phyloP scores from a whole-genome alignment of 2,329 filamentous ascomycete species.

The Daldinia sp. region DNA sequence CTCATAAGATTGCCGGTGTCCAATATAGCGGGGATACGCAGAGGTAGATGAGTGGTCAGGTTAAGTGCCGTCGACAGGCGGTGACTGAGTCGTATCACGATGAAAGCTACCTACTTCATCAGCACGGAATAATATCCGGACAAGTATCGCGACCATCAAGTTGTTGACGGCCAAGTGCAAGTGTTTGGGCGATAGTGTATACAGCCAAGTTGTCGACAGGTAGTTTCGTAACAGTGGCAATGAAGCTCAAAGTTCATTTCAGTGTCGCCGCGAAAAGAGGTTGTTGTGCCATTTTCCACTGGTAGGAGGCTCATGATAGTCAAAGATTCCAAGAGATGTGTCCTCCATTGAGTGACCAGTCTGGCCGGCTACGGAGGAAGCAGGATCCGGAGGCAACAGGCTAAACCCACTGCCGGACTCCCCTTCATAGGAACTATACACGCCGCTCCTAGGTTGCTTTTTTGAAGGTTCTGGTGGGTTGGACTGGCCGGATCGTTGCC shows the following conservation, averaged over 20 bases:
- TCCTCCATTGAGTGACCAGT: slow-evolving; percentile 44
- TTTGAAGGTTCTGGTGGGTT: slow-evolving; percentile 1
- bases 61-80: background rate
- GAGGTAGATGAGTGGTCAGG: background rate
- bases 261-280: background rate
- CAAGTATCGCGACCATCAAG: background rate
- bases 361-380: slow-evolving; percentile 43
- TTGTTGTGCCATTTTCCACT: slow-evolving; percentile 6
- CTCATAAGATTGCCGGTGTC: background rate
- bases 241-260: background rate
- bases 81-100: background rate
- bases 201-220: too few relatives aligned
- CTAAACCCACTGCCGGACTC: slow-evolving; percentile 22
- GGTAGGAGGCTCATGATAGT: background rate
- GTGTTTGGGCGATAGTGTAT: background rate
- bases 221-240: background rate
- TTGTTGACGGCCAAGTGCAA: background rate
- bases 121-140: background rate
- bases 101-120: background rate
- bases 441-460: slow-evolving; percentile 3
- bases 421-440: background rate
- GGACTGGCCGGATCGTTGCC: background rate
- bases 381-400: slow-evolving; percentile 15
- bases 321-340: slow-evolving; percentile 1
- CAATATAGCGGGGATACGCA: background rate